Conservation (phyloP, 768 basidiomycete genomes). For the Dentipellis sp. region DNA sequence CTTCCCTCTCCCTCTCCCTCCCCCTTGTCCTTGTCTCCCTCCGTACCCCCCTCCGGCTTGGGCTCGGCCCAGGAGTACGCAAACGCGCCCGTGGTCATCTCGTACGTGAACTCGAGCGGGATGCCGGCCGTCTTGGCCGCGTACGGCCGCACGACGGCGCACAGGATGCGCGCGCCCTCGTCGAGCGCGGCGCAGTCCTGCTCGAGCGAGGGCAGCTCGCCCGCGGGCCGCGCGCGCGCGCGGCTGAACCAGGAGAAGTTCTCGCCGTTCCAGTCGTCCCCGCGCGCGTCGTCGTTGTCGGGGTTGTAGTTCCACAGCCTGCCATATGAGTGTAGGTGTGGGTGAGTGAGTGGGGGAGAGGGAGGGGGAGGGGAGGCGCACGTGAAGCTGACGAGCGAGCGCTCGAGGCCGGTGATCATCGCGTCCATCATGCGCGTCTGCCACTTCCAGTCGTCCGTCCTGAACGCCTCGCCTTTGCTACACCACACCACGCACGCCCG, state of each 20-base stretch:
- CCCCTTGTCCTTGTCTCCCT: not conserved
- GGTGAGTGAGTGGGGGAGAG: not conserved
- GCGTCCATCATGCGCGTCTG: slow-evolving; percentile 94
- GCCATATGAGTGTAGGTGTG: not conserved
- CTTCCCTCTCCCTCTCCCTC: slow-evolving; percentile 27
- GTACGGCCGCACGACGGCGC: slow-evolving; percentile 82
- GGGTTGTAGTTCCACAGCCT: slow-evolving; percentile 97
- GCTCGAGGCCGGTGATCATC: slow-evolving; percentile 75
- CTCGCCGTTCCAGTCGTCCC: slow-evolving; percentile 94
- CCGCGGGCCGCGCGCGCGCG: slow-evolving; percentile 44
- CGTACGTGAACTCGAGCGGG: slow-evolving; percentile 66
- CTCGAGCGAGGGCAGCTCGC: slow-evolving; percentile 39
- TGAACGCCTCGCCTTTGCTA: slow-evolving; percentile 66
- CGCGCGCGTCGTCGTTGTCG: slow-evolving; percentile 62
- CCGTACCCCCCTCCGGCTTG: slow-evolving; percentile 6
- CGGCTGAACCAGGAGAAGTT: slow-evolving; percentile 93
- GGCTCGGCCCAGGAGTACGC: slow-evolving; percentile 55
- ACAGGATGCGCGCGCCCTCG: slow-evolving; percentile 71
- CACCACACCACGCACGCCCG: not conserved
- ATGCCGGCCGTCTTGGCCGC: slow-evolving; percentile 85
- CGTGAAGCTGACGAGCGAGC: slow-evolving; percentile 76
- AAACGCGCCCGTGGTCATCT: slow-evolving; percentile 64
- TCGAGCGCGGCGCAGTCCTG: slow-evolving; percentile 68
- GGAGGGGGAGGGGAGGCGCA: slow-evolving; percentile 29
- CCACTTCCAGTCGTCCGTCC: slow-evolving; percentile 66